Percentiles rank a stretch among this genome's conserved stretches.
Conservation (phyloP, 345 rosid genomes). For the Ricinus communis region DNA sequence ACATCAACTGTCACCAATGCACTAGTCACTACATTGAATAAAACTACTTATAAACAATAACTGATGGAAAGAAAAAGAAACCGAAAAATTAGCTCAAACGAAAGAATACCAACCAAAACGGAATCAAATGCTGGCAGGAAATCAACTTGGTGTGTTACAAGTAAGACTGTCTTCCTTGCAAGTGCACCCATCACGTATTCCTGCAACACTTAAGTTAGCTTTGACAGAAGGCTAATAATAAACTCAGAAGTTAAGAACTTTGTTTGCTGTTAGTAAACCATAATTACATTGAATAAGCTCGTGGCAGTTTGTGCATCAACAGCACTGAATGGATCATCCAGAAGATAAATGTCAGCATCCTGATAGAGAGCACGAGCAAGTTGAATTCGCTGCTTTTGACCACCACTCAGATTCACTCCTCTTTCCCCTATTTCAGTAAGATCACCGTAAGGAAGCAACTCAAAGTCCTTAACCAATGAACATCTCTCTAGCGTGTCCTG, state of each 20-base stretch:
- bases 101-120: conserved; percentile 62
- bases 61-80: too few relatives aligned
- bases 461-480: conserved; percentile 84
- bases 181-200: conserved; percentile 83
- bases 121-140: conserved; percentile 88
- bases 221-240: conserved; percentile 6
- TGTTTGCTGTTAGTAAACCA: background rate
- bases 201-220: conserved; percentile 47
- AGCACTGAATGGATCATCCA: conserved; percentile 97
- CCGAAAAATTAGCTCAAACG: too few relatives aligned
- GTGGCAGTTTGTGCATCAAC: conserved; percentile 96
- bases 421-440: conserved; percentile 95
- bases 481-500: conserved; percentile 75
- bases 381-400: conserved; percentile 96
- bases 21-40: background rate
- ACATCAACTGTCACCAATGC: conserved; percentile 60
- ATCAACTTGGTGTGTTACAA: conserved; percentile 97
- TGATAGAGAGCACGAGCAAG: conserved; percentile 97
- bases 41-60: background rate
- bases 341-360: conserved; percentile 81
- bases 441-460: conserved; percentile 84
- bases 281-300: conserved; percentile 72
- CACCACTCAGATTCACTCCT: conserved; percentile 97
- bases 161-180: conserved; percentile 64
- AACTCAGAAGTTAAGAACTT: background rate